Conservation (phyloP, 768 basidiomycete species). For the Tulasnella sp. region DNA sequence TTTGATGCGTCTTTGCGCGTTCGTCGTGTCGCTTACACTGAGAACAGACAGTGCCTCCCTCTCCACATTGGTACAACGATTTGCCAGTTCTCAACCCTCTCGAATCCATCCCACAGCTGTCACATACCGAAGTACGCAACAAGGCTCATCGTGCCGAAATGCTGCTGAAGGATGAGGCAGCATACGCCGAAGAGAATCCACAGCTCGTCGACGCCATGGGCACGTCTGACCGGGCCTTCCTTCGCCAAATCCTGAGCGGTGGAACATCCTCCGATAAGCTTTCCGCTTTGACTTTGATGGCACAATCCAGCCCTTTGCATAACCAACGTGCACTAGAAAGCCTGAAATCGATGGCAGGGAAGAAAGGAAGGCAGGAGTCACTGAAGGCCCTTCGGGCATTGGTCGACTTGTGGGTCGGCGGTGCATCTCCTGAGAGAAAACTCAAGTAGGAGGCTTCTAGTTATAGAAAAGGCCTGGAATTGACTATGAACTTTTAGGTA, state of each 20-base stretch:
- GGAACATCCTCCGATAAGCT: slow-evolving; percentile 92
- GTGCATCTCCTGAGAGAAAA: slow-evolving; percentile 83
- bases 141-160: slow-evolving; percentile 8
- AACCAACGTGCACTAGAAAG: slow-evolving; percentile 76
- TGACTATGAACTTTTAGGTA: slow-evolving; percentile 50
- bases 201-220: slow-evolving; percentile 6
- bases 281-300: slow-evolving; percentile 82
- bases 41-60: slow-evolving; percentile 2
- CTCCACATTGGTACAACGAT: slow-evolving; percentile 17
- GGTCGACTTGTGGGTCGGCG: slow-evolving; percentile 97
- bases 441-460: slow-evolving; percentile 56
- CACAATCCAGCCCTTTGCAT: slow-evolving; percentile 83
- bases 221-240: slow-evolving; percentile 68
- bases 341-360: slow-evolving; percentile 72
- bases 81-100: slow-evolving; percentile 1
- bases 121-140: not conserved
- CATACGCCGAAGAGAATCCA: not conserved
- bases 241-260: slow-evolving; percentile 76
- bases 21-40: not conserved
- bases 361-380: slow-evolving; percentile 89
- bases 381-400: slow-evolving; percentile 86
- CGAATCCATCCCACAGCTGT: not conserved
- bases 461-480: not conserved
- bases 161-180: slow-evolving; percentile 15
- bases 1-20: not conserved